These are phyloP conservation scores for Diacronema lutheri DNA, from an alignment of 78 protist species.

Conservation along the genomic window DNA sequence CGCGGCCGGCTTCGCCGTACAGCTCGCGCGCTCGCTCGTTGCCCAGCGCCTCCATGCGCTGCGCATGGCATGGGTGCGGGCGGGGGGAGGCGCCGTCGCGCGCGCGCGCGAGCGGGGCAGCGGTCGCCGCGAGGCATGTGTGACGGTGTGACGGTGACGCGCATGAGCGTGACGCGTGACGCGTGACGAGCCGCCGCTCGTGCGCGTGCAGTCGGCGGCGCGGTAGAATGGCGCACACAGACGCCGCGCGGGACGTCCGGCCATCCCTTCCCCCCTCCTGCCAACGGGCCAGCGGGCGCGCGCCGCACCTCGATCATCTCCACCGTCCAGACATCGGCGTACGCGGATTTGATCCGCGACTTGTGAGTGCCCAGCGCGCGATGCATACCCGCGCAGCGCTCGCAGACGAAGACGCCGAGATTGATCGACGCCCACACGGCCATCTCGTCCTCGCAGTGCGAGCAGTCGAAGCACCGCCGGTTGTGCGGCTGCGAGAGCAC, in stretches of 20 bases:
- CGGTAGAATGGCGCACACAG: not conserved
- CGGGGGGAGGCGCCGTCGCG: not conserved
- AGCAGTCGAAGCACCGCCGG: conserved; percentile 8
- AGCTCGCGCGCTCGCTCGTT: not conserved
- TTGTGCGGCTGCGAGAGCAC: not conserved
- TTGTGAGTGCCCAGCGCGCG: conserved; percentile 9
- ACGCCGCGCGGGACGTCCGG: too few species aligned
- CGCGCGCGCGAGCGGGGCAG: too few species aligned
- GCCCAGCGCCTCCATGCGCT: not conserved
- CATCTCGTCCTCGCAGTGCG: too few species aligned
- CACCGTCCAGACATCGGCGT: conserved; percentile 3
- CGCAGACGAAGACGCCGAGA: conserved; percentile 37
- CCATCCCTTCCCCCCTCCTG: not conserved
- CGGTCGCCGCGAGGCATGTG: too few species aligned
- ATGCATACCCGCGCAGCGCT: conserved; percentile 32
- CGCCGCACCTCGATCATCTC: not conserved
- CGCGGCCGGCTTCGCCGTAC: not conserved
- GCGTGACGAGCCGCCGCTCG: not conserved
- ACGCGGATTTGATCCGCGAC: conserved; percentile 6
- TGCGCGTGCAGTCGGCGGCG: not conserved
- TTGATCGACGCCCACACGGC: conserved; percentile 23
- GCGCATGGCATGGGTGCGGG: not conserved
- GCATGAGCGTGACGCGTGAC: not conserved
- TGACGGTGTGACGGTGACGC: not conserved
- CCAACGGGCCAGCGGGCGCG: not conserved